phyloP scores from a whole-genome alignment of 495 filamentous ascomycete genomes.

The Podospora sp. region DNA sequence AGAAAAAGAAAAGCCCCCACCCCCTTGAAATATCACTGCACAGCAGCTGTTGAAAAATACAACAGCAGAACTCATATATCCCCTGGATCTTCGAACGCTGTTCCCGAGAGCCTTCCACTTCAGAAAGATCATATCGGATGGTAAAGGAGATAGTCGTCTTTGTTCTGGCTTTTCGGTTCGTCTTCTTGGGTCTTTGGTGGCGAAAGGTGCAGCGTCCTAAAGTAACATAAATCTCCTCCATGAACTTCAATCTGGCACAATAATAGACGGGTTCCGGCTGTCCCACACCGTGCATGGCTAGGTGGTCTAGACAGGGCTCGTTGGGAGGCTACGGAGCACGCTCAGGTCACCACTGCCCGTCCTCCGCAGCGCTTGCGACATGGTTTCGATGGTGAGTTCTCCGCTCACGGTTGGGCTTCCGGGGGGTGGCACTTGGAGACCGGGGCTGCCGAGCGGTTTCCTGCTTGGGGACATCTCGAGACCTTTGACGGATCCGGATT shows the following conservation, averaged over 20 bases:
- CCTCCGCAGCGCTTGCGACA: slow-evolving; percentile 81
- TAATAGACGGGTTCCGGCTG: too few relatives aligned
- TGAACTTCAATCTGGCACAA: not conserved
- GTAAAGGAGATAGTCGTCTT: not conserved
- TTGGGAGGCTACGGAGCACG: slow-evolving; percentile 60
- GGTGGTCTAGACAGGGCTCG: slow-evolving; percentile 53
- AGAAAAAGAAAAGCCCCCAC: not conserved
- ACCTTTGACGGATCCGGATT: slow-evolving; percentile 65
- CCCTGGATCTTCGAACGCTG: not conserved
- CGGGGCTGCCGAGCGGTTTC: slow-evolving; percentile 54
- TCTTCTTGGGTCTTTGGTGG: not conserved
- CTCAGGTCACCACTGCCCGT: slow-evolving; percentile 81
- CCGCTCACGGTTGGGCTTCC: slow-evolving; percentile 50
- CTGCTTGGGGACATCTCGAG: slow-evolving; percentile 61
- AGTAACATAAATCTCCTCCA: not conserved
- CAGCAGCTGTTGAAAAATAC: not conserved
- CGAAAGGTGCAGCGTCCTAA: not conserved
- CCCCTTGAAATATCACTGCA: not conserved
- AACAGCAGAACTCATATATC: not conserved
- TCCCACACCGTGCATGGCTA: not conserved
- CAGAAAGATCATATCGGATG: not conserved
- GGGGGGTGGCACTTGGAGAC: slow-evolving; percentile 28
- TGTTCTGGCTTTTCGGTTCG: not conserved
- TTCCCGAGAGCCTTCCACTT: not conserved
- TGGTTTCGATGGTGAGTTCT: slow-evolving; percentile 84